Percentiles rank a stretch among this genome's conserved stretches.
phyloP scores from a whole-genome alignment of 352 stramenopile species.

The Globisporangium spiculum region DNA sequence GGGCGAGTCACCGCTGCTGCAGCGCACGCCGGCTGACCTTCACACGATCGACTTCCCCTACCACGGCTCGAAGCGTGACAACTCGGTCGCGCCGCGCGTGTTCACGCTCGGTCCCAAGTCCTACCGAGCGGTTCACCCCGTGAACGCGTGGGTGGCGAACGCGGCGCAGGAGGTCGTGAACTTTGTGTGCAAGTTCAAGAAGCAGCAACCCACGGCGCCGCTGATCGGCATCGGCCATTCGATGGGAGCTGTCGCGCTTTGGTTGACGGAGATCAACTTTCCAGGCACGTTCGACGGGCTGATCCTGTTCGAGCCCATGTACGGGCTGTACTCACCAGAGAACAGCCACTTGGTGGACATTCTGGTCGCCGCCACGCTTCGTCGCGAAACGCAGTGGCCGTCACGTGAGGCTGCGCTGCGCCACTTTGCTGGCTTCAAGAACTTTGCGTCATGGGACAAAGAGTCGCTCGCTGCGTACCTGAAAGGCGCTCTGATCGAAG shows the following conservation, averaged over 20 bases:
- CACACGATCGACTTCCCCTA: slow-evolving; percentile 49
- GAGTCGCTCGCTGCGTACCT: slow-evolving; percentile 33
- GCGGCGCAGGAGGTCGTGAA: slow-evolving; percentile 15
- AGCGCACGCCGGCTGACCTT: slow-evolving; percentile 14
- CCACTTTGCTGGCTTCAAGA: slow-evolving; percentile 34
- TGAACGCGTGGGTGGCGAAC: slow-evolving; percentile 25
- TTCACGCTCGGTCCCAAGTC: slow-evolving; percentile 12
- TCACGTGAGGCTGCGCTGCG: slow-evolving; percentile 23
- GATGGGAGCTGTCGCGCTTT: slow-evolving; percentile 38
- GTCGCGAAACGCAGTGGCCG: slow-evolving; percentile 27
- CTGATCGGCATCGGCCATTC: slow-evolving; percentile 55
- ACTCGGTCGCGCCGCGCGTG: slow-evolving; percentile 23
- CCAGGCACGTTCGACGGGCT: slow-evolving; percentile 42
- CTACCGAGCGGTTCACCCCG: slow-evolving; percentile 36
- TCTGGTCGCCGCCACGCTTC: slow-evolving; percentile 30
- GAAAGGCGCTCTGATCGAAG: slow-evolving; percentile 29
- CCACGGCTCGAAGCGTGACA: slow-evolving; percentile 38
- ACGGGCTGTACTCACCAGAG: slow-evolving; percentile 15
- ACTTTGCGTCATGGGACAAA: slow-evolving; percentile 35
- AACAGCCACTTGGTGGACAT: slow-evolving; percentile 25
- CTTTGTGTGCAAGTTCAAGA: slow-evolving; percentile 17
- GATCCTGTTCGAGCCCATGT: slow-evolving; percentile 46
- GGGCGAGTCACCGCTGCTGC: slow-evolving; percentile 26
- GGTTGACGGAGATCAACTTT: slow-evolving; percentile 31
- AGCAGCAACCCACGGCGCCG: slow-evolving; percentile 15